Conservation (phyloP, 2,329 filamentous ascomycete genomes). For the Fusarium sp. region DNA sequence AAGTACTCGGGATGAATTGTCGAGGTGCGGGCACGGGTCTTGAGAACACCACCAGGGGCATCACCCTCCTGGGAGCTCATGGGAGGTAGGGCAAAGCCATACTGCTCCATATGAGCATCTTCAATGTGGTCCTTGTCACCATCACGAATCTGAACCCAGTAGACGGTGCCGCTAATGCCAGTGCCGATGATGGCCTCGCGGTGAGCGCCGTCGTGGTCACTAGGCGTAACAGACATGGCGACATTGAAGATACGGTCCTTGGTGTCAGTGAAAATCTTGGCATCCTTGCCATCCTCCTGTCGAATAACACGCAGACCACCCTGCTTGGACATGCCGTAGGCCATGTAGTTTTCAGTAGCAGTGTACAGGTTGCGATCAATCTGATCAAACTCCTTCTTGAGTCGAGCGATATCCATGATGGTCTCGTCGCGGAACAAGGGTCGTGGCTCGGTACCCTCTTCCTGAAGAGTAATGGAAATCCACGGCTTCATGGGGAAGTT, state of each 20-base stretch:
- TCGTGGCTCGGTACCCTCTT: constrained; percentile 65
- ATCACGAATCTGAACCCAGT: constrained; percentile 87
- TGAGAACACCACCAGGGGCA: constrained; percentile 89
- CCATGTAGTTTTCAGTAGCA: constrained; percentile 90
- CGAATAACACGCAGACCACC: constrained; percentile 93
- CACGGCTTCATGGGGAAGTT: constrained; percentile 98
- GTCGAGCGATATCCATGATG: constrained; percentile 90
- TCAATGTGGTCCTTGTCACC: constrained; percentile 83
- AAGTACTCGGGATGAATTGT: constrained; percentile 93
- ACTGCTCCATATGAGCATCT: constrained; percentile 81
- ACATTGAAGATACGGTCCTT: constrained; percentile 97
- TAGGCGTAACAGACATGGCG: constrained; percentile 77
- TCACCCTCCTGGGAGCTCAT: constrained; percentile 89
- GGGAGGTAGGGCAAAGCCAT: constrained; percentile 90
- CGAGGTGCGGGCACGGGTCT: constrained; percentile 93
- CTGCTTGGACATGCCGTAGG: constrained; percentile 93
- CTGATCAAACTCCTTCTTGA: constrained; percentile 99
- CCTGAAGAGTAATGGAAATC: constrained; percentile 84
- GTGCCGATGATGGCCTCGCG: constrained; percentile 91
- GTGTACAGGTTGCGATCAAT: constrained; percentile 93
- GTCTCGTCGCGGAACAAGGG: constrained; percentile 79
- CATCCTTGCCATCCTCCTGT: constrained; percentile 92
- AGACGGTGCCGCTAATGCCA: constrained; percentile 94
- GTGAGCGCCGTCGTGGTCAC: constrained; percentile 66
- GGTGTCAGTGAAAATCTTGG: constrained; percentile 90